These are phyloP conservation scores for Aureobasidium sp. DNA, from an alignment of 2,329 filamentous ascomycete species.

Conservation along the genomic window DNA sequence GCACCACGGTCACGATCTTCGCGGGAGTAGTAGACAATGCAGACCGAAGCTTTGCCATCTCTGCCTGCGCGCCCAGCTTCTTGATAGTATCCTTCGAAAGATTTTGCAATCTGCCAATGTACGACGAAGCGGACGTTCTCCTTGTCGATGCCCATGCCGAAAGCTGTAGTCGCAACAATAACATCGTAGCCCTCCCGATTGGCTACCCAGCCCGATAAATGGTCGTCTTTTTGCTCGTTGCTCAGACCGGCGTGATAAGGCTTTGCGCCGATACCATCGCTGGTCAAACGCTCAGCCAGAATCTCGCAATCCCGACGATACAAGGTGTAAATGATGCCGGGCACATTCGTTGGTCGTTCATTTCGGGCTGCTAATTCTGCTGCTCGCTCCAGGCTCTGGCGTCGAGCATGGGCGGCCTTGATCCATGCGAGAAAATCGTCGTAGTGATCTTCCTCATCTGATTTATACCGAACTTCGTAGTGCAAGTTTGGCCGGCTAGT, in stretches of 20 bases:
- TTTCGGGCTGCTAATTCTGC: slow-evolving; percentile 49
- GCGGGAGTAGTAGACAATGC: slow-evolving; percentile 83
- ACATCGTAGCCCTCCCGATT: slow-evolving; percentile 58
- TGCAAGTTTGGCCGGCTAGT: slow-evolving; percentile 81
- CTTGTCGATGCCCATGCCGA: slow-evolving; percentile 98
- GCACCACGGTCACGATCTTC: slow-evolving; percentile 75
- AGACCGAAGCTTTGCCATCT: slow-evolving; percentile 79
- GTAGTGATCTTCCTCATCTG: slow-evolving; percentile 66
- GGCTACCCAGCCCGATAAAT: slow-evolving; percentile 63
- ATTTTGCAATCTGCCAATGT: slow-evolving; percentile 90
- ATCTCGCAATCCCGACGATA: slow-evolving; percentile 68
- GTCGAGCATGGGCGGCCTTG: slow-evolving; percentile 61
- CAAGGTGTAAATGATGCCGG: slow-evolving; percentile 74
- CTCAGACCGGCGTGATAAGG: slow-evolving; percentile 65
- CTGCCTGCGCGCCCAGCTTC: slow-evolving; percentile 87
- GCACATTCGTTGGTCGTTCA: slow-evolving; percentile 54
- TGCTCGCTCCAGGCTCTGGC: slow-evolving; percentile 51
- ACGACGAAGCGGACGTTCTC: slow-evolving; percentile 89
- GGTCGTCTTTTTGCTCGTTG: slow-evolving; percentile 61
- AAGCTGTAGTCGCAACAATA: slow-evolving; percentile 90
- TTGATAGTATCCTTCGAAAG: slow-evolving; percentile 93
- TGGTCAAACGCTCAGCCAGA: slow-evolving; percentile 57
- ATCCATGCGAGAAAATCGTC: slow-evolving; percentile 66
- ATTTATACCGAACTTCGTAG: slow-evolving; percentile 79
- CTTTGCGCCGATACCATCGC: slow-evolving; percentile 64